These are phyloP conservation scores for Coemansia sp. DNA, from an alignment of 192 early-diverging fungal species.

Conservation along the genomic window DNA sequence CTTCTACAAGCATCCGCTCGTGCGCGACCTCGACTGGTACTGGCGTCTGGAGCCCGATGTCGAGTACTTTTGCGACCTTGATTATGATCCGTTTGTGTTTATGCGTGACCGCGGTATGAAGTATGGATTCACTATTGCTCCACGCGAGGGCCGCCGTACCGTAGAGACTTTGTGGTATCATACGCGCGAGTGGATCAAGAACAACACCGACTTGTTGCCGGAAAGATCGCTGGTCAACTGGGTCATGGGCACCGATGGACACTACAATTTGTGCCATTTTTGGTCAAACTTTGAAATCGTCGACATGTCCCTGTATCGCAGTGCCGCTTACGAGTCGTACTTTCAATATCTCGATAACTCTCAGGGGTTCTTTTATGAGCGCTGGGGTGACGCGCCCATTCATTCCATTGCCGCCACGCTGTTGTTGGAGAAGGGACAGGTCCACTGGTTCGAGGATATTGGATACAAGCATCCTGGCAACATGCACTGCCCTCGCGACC, in stretches of 20 bases:
- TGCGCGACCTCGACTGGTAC: slow-evolving; percentile 67
- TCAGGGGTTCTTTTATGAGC: slow-evolving; percentile 70
- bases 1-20: slow-evolving; percentile 66
- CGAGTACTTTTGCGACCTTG: slow-evolving; percentile 71
- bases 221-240: slow-evolving; percentile 45
- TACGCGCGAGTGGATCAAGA: slow-evolving; percentile 55
- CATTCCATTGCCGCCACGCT: slow-evolving; percentile 70
- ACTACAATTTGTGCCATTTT: slow-evolving; percentile 75
- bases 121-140: slow-evolving; percentile 73
- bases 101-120: slow-evolving; percentile 70
- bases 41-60: slow-evolving; percentile 79
- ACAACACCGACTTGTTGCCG: slow-evolving; percentile 43
- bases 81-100: slow-evolving; percentile 71
- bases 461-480: slow-evolving; percentile 71
- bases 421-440: slow-evolving; percentile 61
- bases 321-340: slow-evolving; percentile 58
- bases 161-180: slow-evolving; percentile 68
- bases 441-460: slow-evolving; percentile 78
- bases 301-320: slow-evolving; percentile 60
- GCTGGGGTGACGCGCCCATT: slow-evolving; percentile 65
- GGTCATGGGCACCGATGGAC: slow-evolving; percentile 60
- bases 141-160: slow-evolving; percentile 63
- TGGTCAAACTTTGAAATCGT: slow-evolving; percentile 84
- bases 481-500: slow-evolving; percentile 71
- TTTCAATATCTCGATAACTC: slow-evolving; percentile 63